Evolutionary conservation across 192 early-diverging fungal genomes (phyloP), one percentile per base, ranked within the genome.

Genomic region (Spizellomyces sp.): DNA sequence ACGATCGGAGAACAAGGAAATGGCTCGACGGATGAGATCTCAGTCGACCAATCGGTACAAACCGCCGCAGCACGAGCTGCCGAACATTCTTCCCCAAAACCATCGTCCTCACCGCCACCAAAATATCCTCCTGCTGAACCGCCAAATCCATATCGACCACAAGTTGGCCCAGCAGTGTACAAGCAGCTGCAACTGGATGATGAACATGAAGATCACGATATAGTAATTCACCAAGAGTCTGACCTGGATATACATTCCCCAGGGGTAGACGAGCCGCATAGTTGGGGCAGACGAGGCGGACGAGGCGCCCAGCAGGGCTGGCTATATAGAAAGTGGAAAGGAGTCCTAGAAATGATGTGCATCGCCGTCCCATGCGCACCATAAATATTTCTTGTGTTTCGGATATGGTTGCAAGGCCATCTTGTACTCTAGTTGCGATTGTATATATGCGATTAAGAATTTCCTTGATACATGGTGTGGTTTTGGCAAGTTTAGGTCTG

Each of bases 151-250:
- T 70, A 70, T 43, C 57, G 27, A 43, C 68, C 68, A 3, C 57
- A 68, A 17, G 55, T 57, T 22, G 68, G 68, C 8, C 68, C 68
- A 5, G 68, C 61, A 12, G 59, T 43, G 2, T 70, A 70, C 45
- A 70, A 70, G 58, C 68, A 70, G 58, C 44, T 70, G 43, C 36
- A 17, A 27, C 61, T 70, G 21, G 68, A 70, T 44, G 68, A 70
- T 57, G 68, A 70, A 12, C 68, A 70, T 36, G 68, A 70, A 14
- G 68, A 70, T 22, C 50, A 55, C 21, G 68, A 61, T 46, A 45
- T 70, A 5, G 58, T 70, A 42, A 44, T 61, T n/a, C 27, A 42
- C 41, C n/a, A 22, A 7, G 68, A 70, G 43, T 70, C 68, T 9
- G 68, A 70, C 42, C 36, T 61, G 43, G 68, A 59, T 45, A 45